Conservation (phyloP, 2,329 filamentous ascomycete genomes). For the Talaromyces piceae region DNA sequence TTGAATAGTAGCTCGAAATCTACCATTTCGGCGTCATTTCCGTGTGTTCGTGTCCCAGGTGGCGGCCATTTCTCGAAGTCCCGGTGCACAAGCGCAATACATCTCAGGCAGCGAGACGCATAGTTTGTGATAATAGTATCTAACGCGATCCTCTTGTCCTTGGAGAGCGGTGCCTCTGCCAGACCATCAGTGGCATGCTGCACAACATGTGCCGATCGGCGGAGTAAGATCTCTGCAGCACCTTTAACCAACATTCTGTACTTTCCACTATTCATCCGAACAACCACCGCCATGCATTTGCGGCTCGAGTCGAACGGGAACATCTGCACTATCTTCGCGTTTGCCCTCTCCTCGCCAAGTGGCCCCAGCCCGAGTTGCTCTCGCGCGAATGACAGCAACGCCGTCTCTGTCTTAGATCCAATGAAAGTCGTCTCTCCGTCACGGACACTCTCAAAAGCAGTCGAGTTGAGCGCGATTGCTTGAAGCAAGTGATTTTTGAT, state of each 20-base stretch:
- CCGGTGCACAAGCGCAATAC: constrained; percentile 74
- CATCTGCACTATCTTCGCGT: constrained; percentile 49
- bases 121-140: constrained; percentile 66
- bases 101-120: constrained; percentile 70
- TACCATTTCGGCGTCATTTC: constrained; percentile 54
- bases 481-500: constrained; percentile 53
- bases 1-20: constrained; percentile 60
- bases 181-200: constrained; percentile 54
- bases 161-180: constrained; percentile 45
- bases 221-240: constrained; percentile 44
- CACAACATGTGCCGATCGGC: constrained; percentile 46
- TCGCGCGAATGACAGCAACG: constrained; percentile 61
- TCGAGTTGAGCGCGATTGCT: constrained; percentile 61
- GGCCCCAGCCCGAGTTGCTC: constrained; percentile 59
- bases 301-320: constrained; percentile 56
- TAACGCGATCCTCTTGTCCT: constrained; percentile 52
- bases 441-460: constrained; percentile 57
- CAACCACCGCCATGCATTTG: constrained; percentile 63
- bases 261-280: constrained; percentile 48
- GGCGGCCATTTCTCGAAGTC: constrained; percentile 85
- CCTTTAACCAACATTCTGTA: constrained; percentile 53
- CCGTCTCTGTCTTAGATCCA: constrained; percentile 72
- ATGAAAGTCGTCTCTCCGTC: constrained; percentile 56
- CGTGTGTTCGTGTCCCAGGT: constrained; percentile 47
- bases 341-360: constrained; percentile 54